A percentile compares a stretch with the other conserved stretches of the same genome.
These are phyloP conservation scores for Apostasia ramifera DNA, from an alignment of 106 monocot genomes.

Conservation along the genomic window DNA sequence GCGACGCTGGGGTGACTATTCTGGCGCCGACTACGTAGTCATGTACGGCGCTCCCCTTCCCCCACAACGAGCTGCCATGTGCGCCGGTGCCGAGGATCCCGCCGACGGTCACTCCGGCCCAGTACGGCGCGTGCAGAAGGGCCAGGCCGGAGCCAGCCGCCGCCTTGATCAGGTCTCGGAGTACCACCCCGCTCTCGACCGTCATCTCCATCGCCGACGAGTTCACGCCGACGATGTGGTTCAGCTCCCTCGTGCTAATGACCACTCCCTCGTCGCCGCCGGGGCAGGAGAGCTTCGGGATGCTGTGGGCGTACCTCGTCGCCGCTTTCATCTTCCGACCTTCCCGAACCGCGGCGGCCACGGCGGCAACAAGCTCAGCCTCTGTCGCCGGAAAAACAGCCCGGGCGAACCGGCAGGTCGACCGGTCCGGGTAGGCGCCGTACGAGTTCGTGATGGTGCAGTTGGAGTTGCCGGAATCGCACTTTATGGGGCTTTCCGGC, in stretches of 20 bases:
- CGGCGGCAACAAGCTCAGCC: slow-evolving; percentile 22
- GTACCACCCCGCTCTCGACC: slow-evolving; percentile 26
- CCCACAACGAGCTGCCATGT: slow-evolving; percentile 51
- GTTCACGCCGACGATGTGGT: slow-evolving; percentile 21
- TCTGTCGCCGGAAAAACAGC: slow-evolving; percentile 29
- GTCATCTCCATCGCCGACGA: slow-evolving; percentile 13
- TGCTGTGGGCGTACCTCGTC: slow-evolving; percentile 38
- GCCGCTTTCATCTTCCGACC: slow-evolving; percentile 39
- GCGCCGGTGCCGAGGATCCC: slow-evolving; percentile 45
- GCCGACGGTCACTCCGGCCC: slow-evolving; percentile 44
- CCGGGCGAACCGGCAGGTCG: slow-evolving; percentile 18
- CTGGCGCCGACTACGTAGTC: slow-evolving; percentile 40
- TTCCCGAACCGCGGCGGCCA: slow-evolving; percentile 19
- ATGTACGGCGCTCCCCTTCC: slow-evolving; percentile 45
- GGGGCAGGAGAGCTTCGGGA: slow-evolving; percentile 56
- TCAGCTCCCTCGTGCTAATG: slow-evolving; percentile 36
- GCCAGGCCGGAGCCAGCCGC: slow-evolving; percentile 31
- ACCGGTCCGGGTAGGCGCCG: slow-evolving; percentile 38
- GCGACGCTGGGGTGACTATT: slow-evolving; percentile 20
- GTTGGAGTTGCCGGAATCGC: slow-evolving; percentile 13
- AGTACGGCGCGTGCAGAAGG: slow-evolving; percentile 31
- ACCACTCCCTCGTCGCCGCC: slow-evolving; percentile 27
- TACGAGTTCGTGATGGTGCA: slow-evolving; percentile 52
- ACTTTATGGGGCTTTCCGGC: slow-evolving; percentile 23
- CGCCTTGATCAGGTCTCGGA: slow-evolving; percentile 23